Evolutionary conservation across 805 yeast species (phyloP), one percentile per base, ranked within the genome.

Genomic region (Monosporozyma solicola): DNA sequence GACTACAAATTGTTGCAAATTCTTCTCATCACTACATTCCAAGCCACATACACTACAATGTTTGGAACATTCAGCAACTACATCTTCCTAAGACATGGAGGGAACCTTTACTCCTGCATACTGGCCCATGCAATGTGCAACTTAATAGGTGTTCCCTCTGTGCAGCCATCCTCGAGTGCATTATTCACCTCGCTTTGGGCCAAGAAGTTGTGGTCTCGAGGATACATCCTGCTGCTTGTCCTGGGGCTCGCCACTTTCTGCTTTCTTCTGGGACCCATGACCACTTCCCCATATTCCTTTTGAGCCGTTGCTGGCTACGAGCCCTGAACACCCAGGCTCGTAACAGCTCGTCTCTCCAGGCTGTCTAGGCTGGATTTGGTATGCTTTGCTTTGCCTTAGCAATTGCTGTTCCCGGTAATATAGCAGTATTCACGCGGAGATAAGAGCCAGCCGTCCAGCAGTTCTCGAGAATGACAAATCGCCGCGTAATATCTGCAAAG

Each of bases 51-150:
- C 51, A 69, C 72, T 1, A 62, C 66, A 0, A 31, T 67, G 9
- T 69, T 69, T 53, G 72, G 72, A 4, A 56, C 61, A 11, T 54
- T 68, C 9, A 69, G 69, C 20, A 67, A 69, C 39, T 61, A 58
- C 49, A 55, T 64, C 1, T 68, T 62, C 49, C 48, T 68, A 22
- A 53, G 56, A 49, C 62, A 66, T 6, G 68, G 69, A 2, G 64
- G 65, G 1, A 66, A 63, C 48, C 54, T 68, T 9, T 57, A 63
- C 61, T 59, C 65, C 11, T 67, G 72, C 45, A 57, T 68, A 16
- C 22, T 57, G 3, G 37, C 63, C n/a, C 72, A 69, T 41, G 44
- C 60, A 1, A 55, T 62, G 11, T 67, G 71, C 48, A 69, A 69
- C 53, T 55, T 60, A 58, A 65, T 60, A 71, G 71, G n/a, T 60